Evolutionary conservation across 768 basidiomycete genomes (phyloP).

Genomic region (Rhizopogon vinicolor): DNA sequence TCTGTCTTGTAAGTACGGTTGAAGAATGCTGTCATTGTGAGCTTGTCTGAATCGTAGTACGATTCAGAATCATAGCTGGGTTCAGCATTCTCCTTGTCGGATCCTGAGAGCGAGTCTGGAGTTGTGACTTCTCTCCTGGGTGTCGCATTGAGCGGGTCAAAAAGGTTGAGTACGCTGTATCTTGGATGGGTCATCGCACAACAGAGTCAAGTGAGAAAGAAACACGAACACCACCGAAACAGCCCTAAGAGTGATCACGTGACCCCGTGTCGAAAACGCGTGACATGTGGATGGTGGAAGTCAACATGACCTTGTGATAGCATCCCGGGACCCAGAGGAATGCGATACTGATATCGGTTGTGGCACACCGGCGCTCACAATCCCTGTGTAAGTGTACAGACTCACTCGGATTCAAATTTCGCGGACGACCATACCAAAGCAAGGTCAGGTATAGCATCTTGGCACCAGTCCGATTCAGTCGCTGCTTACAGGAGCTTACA

Average conservation of each 20-base stretch:
- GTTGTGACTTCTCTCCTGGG: constrained; percentile 23
- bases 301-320: too few relatives aligned
- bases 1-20: constrained; percentile 19
- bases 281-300: too few relatives aligned
- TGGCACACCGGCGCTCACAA: too few relatives aligned
- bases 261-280: too few relatives aligned
- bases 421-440: too few relatives aligned
- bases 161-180: constrained; percentile 27
- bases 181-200: constrained; percentile 15
- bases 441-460: too few relatives aligned
- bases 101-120: constrained; percentile 17
- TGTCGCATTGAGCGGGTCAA: constrained; percentile 25
- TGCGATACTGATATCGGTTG: too few relatives aligned
- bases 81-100: constrained; percentile 14
- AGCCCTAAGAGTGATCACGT: neutral
- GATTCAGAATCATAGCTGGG: neutral
- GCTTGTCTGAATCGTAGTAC: constrained; percentile 25
- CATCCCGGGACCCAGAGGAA: too few relatives aligned
- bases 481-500: too few relatives aligned
- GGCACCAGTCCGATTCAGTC: too few relatives aligned
- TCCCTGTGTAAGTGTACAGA: too few relatives aligned
- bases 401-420: too few relatives aligned
- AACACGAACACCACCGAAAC: neutral
- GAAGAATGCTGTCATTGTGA: constrained; percentile 31
- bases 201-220: neutral